Conservation (phyloP, 257 asterid genomes). For the Solanum ossicruentum region DNA sequence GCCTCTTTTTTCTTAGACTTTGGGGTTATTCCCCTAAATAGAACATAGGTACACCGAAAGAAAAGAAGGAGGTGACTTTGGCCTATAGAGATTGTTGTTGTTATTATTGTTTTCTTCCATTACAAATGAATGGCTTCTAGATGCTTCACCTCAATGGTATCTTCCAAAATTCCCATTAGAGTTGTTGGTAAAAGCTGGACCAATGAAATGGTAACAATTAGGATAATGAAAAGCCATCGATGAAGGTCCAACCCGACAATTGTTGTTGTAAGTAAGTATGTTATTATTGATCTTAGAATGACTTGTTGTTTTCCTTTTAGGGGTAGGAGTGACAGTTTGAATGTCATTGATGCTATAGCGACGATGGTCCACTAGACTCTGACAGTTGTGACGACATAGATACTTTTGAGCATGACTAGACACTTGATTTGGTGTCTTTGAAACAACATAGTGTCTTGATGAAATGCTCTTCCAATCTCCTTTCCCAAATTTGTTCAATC, state of each 20-base stretch:
- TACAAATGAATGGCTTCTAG: neutral
- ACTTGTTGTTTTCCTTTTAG: neutral
- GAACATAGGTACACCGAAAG: neutral
- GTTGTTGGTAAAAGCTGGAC: neutral
- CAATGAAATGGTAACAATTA: neutral
- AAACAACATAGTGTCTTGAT: slow-evolving; percentile 25
- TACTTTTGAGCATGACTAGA: slow-evolving; percentile 49
- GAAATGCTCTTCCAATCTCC: slow-evolving; percentile 57
- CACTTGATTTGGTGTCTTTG: slow-evolving; percentile 36
- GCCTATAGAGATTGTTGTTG: neutral
- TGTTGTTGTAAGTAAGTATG: neutral
- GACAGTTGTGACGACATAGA: slow-evolving; percentile 14
- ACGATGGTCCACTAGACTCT: slow-evolving; percentile 15
- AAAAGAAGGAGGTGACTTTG: neutral
- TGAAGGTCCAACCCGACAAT: neutral
- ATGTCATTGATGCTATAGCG: slow-evolving; percentile 35
- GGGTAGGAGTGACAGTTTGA: neutral
- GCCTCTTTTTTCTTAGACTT: neutral
- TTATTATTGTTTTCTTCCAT: neutral
- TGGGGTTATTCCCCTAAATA: neutral
- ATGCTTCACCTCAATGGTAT: neutral
- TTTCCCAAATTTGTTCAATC: slow-evolving; percentile 32
- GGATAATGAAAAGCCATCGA: neutral
- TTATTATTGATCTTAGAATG: neutral
- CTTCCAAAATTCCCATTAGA: neutral